Evolutionary conservation across 2,329 filamentous ascomycete species (phyloP), one percentile per base, ranked within the genome.

Genomic region (Monosporascus sp.): DNA sequence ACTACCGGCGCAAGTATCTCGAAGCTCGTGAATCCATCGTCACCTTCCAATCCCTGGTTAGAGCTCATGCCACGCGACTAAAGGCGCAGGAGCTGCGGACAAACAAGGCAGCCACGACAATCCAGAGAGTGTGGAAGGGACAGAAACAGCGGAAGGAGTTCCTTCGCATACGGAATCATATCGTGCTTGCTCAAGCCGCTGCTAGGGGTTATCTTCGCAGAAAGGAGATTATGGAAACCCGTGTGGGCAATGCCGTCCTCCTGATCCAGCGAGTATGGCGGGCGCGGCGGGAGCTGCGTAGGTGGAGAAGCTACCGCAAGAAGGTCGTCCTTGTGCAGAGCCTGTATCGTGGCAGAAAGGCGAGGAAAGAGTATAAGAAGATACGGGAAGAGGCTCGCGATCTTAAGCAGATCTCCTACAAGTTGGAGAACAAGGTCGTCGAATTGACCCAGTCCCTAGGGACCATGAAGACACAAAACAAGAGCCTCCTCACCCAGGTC

Each of bases 341-440:
- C 71, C 72, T 97, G 68, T 97, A 90, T 90, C 87, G 94, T 70
- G 93, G 92, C 69, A 92, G 83, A 72, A 68, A 73, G 58, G 93
- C 94, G 52, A 85, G 94, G 60, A 83, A 80, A 61, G 86, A 83
- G 48, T 99, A 99, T 80, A 97, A 96, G 83, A 85, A 78, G 63
- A 76, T 96, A 57, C 90, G 94, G 62, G 92, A 97, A 73, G 94
- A 99, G 74, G 94, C 94, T 60, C 89, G 94, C 67, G 95, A 99
- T 77, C 83, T 99, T 70, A 97, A 97, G 80, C 93, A 97, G 73
- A 99, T 99, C 63, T 97, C 94, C 2, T 99, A 99, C 80, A 97
- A 96, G 78, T 78, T 99, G 64, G 94, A 99, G 73, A 97, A 99
- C 81, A 99, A 99, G 84, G 94, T 99, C 58, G 90, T 99, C 58